Percentiles rank a stretch among this genome's conserved stretches.
Conservation (phyloP, 2,329 filamentous ascomycete species). For the Fusarium sp. region DNA sequence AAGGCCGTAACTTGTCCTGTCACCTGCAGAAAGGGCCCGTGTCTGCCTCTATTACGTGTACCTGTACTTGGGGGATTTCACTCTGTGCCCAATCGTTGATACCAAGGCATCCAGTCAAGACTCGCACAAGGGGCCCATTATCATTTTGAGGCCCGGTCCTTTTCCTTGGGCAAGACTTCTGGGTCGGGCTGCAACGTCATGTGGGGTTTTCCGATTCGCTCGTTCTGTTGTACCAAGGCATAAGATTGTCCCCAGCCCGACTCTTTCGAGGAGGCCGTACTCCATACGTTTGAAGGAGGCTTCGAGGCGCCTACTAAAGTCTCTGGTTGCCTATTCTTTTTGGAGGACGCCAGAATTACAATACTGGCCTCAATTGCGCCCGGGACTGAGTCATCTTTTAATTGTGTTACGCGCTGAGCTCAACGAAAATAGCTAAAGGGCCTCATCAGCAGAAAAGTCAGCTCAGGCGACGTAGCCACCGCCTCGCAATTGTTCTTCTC, state of each 20-base stretch:
- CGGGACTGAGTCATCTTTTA: background rate
- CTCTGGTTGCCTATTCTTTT: background rate
- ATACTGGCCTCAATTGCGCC: background rate
- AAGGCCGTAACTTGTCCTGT: constrained; percentile 15
- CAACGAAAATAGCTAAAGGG: background rate
- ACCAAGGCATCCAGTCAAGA: constrained; percentile 36
- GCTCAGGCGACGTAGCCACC: background rate
- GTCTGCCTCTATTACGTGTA: background rate
- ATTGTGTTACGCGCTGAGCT: background rate
- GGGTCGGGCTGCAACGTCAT: constrained; percentile 41
- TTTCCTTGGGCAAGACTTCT: constrained; percentile 17
- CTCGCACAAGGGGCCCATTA: constrained; percentile 13
- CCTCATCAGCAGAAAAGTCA: background rate
- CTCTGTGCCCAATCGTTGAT: constrained; percentile 35
- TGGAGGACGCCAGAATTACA: background rate
- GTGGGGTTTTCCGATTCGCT: constrained; percentile 41
- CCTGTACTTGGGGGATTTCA: background rate
- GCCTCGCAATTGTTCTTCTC: background rate
- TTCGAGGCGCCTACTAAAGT: background rate
- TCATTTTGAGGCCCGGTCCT: constrained; percentile 34
- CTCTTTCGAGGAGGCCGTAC: background rate
- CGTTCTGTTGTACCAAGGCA: constrained; percentile 14
- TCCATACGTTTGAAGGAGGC: background rate
- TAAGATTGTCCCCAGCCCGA: constrained; percentile 4
- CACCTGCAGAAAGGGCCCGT: background rate